Evolutionary conservation across 2,329 filamentous ascomycete genomes (phyloP), one percentile per base, ranked within the genome.

Genomic region (Cadophora malorum): DNA sequence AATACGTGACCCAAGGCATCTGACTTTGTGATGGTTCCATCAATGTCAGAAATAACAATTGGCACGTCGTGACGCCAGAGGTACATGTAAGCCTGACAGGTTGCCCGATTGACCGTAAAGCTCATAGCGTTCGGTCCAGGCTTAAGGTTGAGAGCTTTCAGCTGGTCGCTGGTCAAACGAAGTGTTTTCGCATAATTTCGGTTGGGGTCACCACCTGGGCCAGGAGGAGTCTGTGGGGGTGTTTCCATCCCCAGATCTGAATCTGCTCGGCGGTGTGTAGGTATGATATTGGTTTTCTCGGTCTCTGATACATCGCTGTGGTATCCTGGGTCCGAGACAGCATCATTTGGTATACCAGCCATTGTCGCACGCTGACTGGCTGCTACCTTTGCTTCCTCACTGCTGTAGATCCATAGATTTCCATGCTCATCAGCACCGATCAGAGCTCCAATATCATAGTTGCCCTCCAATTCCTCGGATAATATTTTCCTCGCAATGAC

Each of bases 321-420:
- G 79, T 98, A 98, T 2, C 96, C 96, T 1, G 94, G 95, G 75
- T 99, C 96, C 0, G 94, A 97, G 8, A 90, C 86, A 38, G 93
- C 92, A 79, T 98, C 94, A 47, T 69, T 70, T 4, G 70, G 72
- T 33, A 77, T 61, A 4, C 82, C 81, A 31, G 82, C 82, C 68
- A 89, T 77, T 1, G 82, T 80, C 2, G 84, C 83, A 74, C 85
- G 84, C 47, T 91, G 90, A 82, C 90, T 90, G 38, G 95, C 95
- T 7, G 92, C 91, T 75, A 96, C 91, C 77, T 97, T 98, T 28
- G 96, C 94, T 76, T 97, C 94, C 79, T 98, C 94, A 75, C 94
- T 98, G 80, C 94, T 96, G 81, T 99, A 99, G 73, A 99, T 98
- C 95, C 96, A 98, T n/a, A 99, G 84, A 75, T 99, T 99, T 7